Evolutionary conservation across 1,284 basidiomycete genomes (phyloP), one percentile per base, ranked within the genome.

Genomic region (Porogramme epimiltina): DNA sequence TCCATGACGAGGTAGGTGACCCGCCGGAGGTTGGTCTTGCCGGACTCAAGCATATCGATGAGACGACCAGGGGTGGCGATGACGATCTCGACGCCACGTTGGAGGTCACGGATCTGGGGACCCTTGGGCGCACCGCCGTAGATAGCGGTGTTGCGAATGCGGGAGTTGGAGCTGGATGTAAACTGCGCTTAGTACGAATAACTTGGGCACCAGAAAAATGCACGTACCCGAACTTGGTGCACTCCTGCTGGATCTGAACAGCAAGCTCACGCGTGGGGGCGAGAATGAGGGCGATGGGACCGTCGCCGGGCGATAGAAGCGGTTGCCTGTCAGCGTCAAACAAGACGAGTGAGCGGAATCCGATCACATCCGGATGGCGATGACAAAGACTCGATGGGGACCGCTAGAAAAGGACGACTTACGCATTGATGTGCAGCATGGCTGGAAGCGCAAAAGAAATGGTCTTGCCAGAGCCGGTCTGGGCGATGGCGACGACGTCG

Each of bases 381-480:
- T 45, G 11, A 43, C 22, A 54, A 33, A 42, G 19, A 11, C 6
- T n/a, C 50, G 33, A n/a, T n/a, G n/a, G n/a, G n/a, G n/a, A n/a
- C n/a, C n/a, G n/a, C n/a, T n/a, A 36, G 37, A 46, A 19, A 31
- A 25, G 10, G 22, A 31, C 19, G 75, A 58, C 89, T 64, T 67
- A 91, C 85, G 96, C 96, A 81, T 98, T 99, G 79, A 99, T 98
- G 75, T 99, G 96, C 36, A 99, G 81, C 95, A 99, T 99, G 52
- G 96, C 95, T 47, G 96, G 96, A 43, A 99, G 85, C 51, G 97
- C 95, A 69, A 99, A 99, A 16, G 95, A 89, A 58, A 99, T 98
- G 24, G 96, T 99, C 78, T 99, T 97, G 56, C 95, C 95, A 67
- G 91, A 95, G 62, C 95, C 95, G 20, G 95, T 98, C 72, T 96